Base-by-base conservation (phyloP, 805 yeast genomes). In the Wickerhamomyces silvicola region DNA sequence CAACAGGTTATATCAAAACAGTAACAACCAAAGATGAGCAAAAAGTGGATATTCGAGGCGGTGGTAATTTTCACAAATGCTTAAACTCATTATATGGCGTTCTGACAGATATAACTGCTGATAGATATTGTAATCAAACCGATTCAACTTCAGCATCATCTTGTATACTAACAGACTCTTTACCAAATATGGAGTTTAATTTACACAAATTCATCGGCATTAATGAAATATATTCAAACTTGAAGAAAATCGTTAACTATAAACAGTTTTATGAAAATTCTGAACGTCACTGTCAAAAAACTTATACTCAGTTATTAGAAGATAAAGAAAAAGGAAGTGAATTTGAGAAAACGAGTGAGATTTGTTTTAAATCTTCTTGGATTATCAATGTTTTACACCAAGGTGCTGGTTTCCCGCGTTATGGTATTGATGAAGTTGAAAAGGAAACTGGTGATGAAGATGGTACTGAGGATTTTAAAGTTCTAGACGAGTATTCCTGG, bases 211-310 rank as follows among this genome's bases (percentile, higher is more conserved):
- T 78, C 36, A 59, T 74, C 24, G 85, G 83, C 0, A 79, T 78
- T 7, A 74, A 81, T 38, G 83, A 81, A 5, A 76, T 76, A 48
- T 76, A 81, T 77, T 77, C 77, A 43, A 70, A 78, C 5, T 59
- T 77, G 24, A 64, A 67, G n/a, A 60, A 64, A 30, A 54, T 75
- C 23, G 46, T 72, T 22, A 54, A 60, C 9, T 56, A 60, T 12
- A 45, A 48, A 9, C 48, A 56, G 52, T 24, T 68, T 68, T 37
- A 67, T 61, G 44, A 45, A 45, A 18, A 66, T 29, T 71, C 82
- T 0, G 46, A 59, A 10, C 62, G 61, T 31, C 46, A 74, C 2
- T 78, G 84, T 45, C 56, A 69, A 5, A 14, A 33, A 4, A 27
- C 45, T 4, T 42, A 39, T 28, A 32, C 43, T 1, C 48, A 44